Conservation (phyloP, 1,284 basidiomycete species). For the Kwoniella shivajii region DNA sequence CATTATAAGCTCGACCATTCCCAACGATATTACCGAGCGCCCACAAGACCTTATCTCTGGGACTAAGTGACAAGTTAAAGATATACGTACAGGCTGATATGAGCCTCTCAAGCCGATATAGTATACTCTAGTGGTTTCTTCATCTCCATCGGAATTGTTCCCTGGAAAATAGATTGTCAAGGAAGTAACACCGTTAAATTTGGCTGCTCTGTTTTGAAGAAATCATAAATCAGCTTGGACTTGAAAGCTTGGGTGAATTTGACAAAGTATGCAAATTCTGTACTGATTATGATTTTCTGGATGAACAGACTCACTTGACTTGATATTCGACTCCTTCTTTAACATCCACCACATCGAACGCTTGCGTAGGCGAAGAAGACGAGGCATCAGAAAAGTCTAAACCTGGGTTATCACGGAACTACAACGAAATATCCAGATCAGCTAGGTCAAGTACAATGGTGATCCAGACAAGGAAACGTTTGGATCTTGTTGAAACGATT, state of each 20-base stretch:
- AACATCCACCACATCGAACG: slow-evolving; percentile 39
- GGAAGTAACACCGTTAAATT: slow-evolving; percentile 47
- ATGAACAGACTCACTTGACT: slow-evolving; percentile 50
- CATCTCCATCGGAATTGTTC: slow-evolving; percentile 49
- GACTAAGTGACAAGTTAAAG: background rate
- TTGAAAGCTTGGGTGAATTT: background rate
- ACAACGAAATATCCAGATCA: background rate
- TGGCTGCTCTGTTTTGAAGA: slow-evolving; percentile 43
- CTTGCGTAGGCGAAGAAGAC: slow-evolving; percentile 40
- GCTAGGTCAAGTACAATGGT: background rate
- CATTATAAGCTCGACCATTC: too few relatives aligned
- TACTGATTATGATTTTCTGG: too few relatives aligned
- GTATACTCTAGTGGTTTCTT: slow-evolving; percentile 51
- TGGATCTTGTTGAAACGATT: too few relatives aligned
- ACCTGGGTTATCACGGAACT: slow-evolving; percentile 48
- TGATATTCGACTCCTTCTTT: slow-evolving; percentile 51
- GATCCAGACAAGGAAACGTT: background rate
- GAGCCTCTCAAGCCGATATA: slow-evolving; percentile 52
- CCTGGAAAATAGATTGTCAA: slow-evolving; percentile 51
- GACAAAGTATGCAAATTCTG: too few relatives aligned
- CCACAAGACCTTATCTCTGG: background rate
- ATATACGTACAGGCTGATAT: slow-evolving; percentile 44
- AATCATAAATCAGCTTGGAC: background rate
- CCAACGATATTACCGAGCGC: background rate
- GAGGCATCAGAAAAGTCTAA: slow-evolving; percentile 52